These are phyloP conservation scores for Venturia oleaginea DNA, from an alignment of 2,329 filamentous ascomycete species.

Conservation along the genomic window DNA sequence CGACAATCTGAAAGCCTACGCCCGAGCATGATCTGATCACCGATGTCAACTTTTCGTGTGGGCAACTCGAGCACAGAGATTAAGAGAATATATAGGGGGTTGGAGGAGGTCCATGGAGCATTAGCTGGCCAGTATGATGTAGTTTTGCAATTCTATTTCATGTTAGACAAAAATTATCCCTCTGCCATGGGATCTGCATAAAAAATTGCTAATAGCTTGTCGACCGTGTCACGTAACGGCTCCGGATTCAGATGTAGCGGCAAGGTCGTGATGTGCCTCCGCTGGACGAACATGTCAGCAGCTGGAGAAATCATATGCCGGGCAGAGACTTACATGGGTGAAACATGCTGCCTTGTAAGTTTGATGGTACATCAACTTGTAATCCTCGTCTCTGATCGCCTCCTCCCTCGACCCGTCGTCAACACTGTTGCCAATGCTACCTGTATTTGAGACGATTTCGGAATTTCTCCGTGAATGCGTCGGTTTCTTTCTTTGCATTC, in stretches of 20 bases:
- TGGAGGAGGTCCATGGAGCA: background rate
- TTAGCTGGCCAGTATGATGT: background rate
- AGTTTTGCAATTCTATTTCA: background rate
- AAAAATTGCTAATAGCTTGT: slow-evolving; percentile 37
- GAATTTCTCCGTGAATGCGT: slow-evolving; percentile 17
- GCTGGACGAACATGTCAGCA: slow-evolving; percentile 17
- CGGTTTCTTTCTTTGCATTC: slow-evolving; percentile 33
- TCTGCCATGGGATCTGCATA: slow-evolving; percentile 34
- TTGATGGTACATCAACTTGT: slow-evolving; percentile 44
- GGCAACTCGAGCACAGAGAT: too few relatives aligned
- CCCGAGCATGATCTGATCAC: too few relatives aligned
- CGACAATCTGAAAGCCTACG: too few relatives aligned
- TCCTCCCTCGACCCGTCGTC: slow-evolving; percentile 21
- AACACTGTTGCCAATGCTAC: slow-evolving; percentile 20
- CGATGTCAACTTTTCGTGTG: too few relatives aligned
- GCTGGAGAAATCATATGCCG: background rate
- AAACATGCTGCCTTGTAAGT: slow-evolving; percentile 41
- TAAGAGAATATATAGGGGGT: too few relatives aligned
- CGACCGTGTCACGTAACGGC: slow-evolving; percentile 38
- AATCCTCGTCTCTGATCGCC: slow-evolving; percentile 38
- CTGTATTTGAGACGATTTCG: slow-evolving; percentile 14
- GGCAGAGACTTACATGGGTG: slow-evolving; percentile 29
- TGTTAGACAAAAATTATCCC: background rate
- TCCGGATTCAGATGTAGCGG: slow-evolving; percentile 33
- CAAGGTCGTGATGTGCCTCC: slow-evolving; percentile 30